These are phyloP conservation scores for Martiniozyma abietophila DNA, from an alignment of 805 yeast genomes.

Conservation along the genomic window DNA sequence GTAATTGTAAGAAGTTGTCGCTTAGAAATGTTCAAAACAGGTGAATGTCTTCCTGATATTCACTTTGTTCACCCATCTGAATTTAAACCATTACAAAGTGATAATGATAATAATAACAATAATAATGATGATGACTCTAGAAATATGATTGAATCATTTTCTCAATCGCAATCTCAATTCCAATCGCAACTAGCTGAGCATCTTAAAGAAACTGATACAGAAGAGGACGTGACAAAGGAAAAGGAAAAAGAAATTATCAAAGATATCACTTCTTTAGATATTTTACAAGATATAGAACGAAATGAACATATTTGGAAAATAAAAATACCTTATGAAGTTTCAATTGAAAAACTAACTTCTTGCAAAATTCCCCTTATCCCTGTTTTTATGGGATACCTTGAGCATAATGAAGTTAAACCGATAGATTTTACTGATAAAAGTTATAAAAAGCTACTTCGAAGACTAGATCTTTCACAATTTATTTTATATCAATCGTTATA, in stretches of 20 bases:
- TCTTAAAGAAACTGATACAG: too few relatives aligned
- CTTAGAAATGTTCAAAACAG: conserved; percentile 6
- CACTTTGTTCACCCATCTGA: too few relatives aligned
- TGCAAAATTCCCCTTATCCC: conserved; percentile 13
- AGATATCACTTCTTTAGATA: conserved; percentile 1
- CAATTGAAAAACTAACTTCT: background rate
- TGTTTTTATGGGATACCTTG: conserved; percentile 12
- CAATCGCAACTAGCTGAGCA: too few relatives aligned
- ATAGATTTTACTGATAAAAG: conserved; percentile 1
- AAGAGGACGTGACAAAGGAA: background rate
- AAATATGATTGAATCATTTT: too few relatives aligned
- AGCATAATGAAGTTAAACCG: background rate
- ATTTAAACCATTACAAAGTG: too few relatives aligned
- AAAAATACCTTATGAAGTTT: conserved; percentile 7
- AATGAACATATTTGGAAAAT: background rate
- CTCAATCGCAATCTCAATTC: too few relatives aligned
- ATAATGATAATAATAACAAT: too few relatives aligned
- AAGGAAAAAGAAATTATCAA: background rate
- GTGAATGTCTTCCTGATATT: background rate
- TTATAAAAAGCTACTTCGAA: conserved; percentile 1
- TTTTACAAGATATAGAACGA: too few relatives aligned
- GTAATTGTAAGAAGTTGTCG: conserved; percentile 19
- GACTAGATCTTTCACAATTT: background rate
- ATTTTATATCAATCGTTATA: conserved; percentile 2
- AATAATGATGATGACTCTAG: too few relatives aligned